These are phyloP conservation scores for Pyrus hybrid DNA, from an alignment of 331 rosid species.

Conservation along the genomic window DNA sequence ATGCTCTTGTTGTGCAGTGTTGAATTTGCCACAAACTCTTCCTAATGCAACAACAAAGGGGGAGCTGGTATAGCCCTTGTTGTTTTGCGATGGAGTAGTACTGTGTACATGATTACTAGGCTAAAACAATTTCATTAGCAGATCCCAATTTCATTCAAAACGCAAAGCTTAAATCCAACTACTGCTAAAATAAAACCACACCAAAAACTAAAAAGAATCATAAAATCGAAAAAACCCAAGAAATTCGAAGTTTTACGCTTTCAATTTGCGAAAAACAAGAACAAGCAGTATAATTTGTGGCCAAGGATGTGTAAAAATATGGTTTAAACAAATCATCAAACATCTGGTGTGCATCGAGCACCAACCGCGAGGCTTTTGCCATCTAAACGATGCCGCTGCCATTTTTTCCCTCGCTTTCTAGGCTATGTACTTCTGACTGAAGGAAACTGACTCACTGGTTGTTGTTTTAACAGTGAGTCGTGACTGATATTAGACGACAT, in stretches of 20 bases:
- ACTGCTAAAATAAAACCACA: background rate
- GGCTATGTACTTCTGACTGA: background rate
- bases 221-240: no score
- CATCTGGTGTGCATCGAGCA: conserved; percentile 16
- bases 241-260: no score
- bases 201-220: background rate
- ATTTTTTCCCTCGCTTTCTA: background rate
- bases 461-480: no score
- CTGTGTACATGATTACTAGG: no score
- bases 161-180: background rate
- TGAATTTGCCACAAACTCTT: no score
- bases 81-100: no score
- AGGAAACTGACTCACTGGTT: background rate
- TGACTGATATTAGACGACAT: no score
- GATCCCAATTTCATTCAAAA: conserved; percentile 1
- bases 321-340: conserved; percentile 10
- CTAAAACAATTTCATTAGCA: conserved; percentile 6
- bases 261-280: background rate
- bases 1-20: no score
- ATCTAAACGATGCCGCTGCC: conserved; percentile 61
- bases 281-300: background rate
- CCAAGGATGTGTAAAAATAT: background rate
- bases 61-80: no score
- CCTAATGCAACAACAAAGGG: background rate
- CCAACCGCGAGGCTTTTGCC: conserved; percentile 72